Base-by-base conservation (phyloP, 2,329 filamentous ascomycete species). In the Neofusicoccum laricinum region DNA sequence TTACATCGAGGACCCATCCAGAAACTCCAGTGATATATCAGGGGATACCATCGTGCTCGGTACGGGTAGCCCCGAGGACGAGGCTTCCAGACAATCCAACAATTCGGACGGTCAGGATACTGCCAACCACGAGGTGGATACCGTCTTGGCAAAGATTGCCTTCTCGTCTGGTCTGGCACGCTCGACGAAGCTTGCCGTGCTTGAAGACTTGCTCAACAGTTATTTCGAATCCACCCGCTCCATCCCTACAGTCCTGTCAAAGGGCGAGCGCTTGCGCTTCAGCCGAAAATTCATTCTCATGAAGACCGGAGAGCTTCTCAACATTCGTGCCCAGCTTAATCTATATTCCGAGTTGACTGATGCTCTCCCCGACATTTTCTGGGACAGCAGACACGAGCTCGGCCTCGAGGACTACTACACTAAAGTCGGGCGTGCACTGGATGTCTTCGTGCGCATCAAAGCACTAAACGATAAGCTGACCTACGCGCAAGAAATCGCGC, bases 311-410 rank as follows among this genome's bases (percentile, higher is more conserved):
- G 92, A 98, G 77, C 84, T 99, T 6, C 85, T 98, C 17, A 90
- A 89, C 71, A 87, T 98, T 59, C 89, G 95, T 51, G 94, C 94
- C 0, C 93, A 97, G 72, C 84, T 99, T 55, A 99, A 99, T 74
- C 90, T 98, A 70, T 98, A 98, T 80, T 96, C 92, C 1, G 95
- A 98, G 77, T 86, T 99, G 38, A 98, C 95, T 0, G 95, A 99
- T 78, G 92, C 91, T 17, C 84, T 98, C 17, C 95, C 95, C 0
- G 95, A 99, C 77, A 87, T 98, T 50, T 97, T 99, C 79, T 99
- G 95, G 95, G 95, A 99, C 76, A 90, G 86, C 70, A 86, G 88
- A 57, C 90, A 95, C 70, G 93, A 97, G 76, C 86, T 97, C 2
- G 91, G 93, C 0, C 84, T 99, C 2, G 95, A 97, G 76, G 90